Percentiles rank a stretch among this genome's conserved stretches.
phyloP scores from a whole-genome alignment of 1,139 yeast genomes.

The Candida sp. region DNA sequence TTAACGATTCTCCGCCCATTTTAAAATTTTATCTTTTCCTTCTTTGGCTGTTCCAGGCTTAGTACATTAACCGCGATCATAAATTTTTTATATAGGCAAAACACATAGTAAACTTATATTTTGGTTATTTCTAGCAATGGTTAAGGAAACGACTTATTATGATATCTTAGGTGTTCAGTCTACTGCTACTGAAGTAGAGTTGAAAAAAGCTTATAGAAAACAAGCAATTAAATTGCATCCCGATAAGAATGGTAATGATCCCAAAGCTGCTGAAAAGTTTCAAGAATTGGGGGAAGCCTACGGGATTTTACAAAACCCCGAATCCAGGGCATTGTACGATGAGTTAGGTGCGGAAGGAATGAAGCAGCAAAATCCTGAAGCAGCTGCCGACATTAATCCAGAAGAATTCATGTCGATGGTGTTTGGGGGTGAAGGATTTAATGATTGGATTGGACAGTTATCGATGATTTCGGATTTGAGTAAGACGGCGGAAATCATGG shows the following conservation, averaged over 20 bases:
- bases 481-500: conserved; percentile 65
- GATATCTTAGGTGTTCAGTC: conserved; percentile 80
- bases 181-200: conserved; percentile 74
- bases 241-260: conserved; percentile 76
- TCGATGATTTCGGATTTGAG: conserved; percentile 79
- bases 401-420: conserved; percentile 67
- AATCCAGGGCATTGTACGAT: conserved; percentile 37
- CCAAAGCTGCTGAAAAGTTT: conserved; percentile 92
- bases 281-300: conserved; percentile 72
- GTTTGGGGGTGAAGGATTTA: conserved; percentile 77
- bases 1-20: no score
- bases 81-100: background rate
- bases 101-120: no score
- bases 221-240: conserved; percentile 94
- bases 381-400: conserved; percentile 30
- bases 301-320: conserved; percentile 36
- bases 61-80: no score
- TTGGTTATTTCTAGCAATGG: no score
- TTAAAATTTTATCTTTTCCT: no score
- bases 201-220: conserved; percentile 93
- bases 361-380: conserved; percentile 22
- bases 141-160: conserved; percentile 86
- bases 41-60: no score
- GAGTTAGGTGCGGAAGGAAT: conserved; percentile 44
- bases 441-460: conserved; percentile 80